Percentiles rank a stretch among this genome's conserved stretches.
Evolutionary conservation across 495 filamentous ascomycete species (phyloP).

Genomic region (Hypoxylon lienhwacheense): DNA sequence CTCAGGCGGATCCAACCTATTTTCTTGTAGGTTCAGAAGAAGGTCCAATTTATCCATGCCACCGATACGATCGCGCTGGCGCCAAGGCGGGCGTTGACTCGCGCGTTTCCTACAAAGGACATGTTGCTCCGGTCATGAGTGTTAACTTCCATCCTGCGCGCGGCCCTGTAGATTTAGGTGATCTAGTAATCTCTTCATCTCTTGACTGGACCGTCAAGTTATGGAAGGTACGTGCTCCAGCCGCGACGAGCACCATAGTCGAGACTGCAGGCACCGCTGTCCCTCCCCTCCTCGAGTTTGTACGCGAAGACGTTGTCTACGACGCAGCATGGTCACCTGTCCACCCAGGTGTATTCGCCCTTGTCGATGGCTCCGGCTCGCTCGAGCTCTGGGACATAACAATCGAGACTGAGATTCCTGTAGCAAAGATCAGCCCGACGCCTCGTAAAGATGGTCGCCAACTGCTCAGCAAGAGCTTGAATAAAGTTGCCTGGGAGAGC

Average conservation of each 20-base stretch:
- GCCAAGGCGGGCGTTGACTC: slow-evolving; percentile 93
- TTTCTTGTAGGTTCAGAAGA: slow-evolving; percentile 97
- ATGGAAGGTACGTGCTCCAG: slow-evolving; percentile 86
- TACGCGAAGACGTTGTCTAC: slow-evolving; percentile 93
- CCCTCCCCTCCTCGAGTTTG: slow-evolving; percentile 80
- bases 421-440: slow-evolving; percentile 71
- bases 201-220: slow-evolving; percentile 97
- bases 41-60: slow-evolving; percentile 92
- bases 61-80: slow-evolving; percentile 93
- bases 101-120: slow-evolving; percentile 79
- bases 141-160: slow-evolving; percentile 91
- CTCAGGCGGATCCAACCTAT: slow-evolving; percentile 91
- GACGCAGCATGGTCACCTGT: slow-evolving; percentile 92
- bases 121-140: slow-evolving; percentile 93
- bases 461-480: slow-evolving; percentile 76
- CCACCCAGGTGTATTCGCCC: slow-evolving; percentile 87
- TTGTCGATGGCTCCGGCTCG: slow-evolving; percentile 91
- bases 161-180: slow-evolving; percentile 91
- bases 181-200: slow-evolving; percentile 81
- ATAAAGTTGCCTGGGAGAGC: slow-evolving; percentile 91
- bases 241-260: slow-evolving; percentile 58
- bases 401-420: slow-evolving; percentile 86
- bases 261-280: slow-evolving; percentile 56
- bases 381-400: slow-evolving; percentile 96
- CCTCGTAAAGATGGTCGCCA: slow-evolving; percentile 59